Conservation (phyloP, 1,284 basidiomycete species). For the Wallemia ichthyophaga region DNA sequence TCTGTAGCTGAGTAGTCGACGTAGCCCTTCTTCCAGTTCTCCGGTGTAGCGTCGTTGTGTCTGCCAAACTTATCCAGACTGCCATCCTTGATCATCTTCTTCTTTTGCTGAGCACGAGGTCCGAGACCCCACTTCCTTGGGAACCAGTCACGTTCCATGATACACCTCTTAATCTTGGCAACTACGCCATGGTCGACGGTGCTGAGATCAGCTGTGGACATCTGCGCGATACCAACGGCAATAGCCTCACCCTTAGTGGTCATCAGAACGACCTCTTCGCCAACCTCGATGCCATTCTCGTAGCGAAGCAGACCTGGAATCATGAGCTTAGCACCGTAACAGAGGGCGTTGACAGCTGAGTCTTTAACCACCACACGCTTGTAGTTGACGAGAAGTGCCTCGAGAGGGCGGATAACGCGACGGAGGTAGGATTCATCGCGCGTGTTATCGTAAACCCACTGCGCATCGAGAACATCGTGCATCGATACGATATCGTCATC, state of each 20-base stretch:
- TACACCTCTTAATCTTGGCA: slow-evolving; percentile 95
- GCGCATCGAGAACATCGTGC: slow-evolving; percentile 98
- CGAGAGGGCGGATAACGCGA: slow-evolving; percentile 74
- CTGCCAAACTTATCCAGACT: slow-evolving; percentile 91
- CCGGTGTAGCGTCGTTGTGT: slow-evolving; percentile 64
- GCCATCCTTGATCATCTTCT: slow-evolving; percentile 87
- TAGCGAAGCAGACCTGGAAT: slow-evolving; percentile 93
- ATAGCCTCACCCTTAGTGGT: slow-evolving; percentile 99
- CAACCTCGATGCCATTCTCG: slow-evolving; percentile 74
- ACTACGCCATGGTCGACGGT: slow-evolving; percentile 98
- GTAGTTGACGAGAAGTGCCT: slow-evolving; percentile 78
- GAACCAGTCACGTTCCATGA: slow-evolving; percentile 98
- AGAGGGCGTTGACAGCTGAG: slow-evolving; percentile 94
- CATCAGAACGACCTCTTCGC: slow-evolving; percentile 97
- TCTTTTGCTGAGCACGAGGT: slow-evolving; percentile 86
- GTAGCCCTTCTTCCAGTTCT: slow-evolving; percentile 72
- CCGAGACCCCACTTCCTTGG: slow-evolving; percentile 95
- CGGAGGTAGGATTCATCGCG: slow-evolving; percentile 92
- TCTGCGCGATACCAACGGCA: slow-evolving; percentile 84
- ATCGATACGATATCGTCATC: slow-evolving; percentile 97
- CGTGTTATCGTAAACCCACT: slow-evolving; percentile 98
- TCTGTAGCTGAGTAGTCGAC: slow-evolving; percentile 40
- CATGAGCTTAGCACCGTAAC: slow-evolving; percentile 99
- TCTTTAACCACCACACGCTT: slow-evolving; percentile 99
- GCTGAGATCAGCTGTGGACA: slow-evolving; percentile 93